These are phyloP conservation scores for Thelephora ganbajun DNA, from an alignment of 768 basidiomycete species.

Conservation along the genomic window DNA sequence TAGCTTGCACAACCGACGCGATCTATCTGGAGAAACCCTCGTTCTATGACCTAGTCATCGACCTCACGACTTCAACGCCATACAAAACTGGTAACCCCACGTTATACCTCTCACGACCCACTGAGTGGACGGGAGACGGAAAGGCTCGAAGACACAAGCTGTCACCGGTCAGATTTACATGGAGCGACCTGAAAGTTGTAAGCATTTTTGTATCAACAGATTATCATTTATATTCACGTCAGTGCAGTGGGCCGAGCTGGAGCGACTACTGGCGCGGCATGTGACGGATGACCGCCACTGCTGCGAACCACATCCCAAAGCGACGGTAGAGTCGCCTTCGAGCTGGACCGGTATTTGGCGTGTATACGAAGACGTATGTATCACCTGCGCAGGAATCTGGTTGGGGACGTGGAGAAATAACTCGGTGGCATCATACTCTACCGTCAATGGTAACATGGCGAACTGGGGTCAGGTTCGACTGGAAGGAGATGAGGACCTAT, in stretches of 20 bases:
- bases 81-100: slow-evolving; percentile 49
- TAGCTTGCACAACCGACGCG: slow-evolving; percentile 78
- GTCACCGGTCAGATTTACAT: slow-evolving; percentile 56
- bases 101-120: slow-evolving; percentile 44
- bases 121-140: slow-evolving; percentile 18
- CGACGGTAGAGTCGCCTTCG: slow-evolving; percentile 18
- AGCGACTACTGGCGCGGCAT: slow-evolving; percentile 50
- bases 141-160: slow-evolving; percentile 38
- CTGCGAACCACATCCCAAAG: slow-evolving; percentile 11
- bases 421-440: slow-evolving; percentile 33
- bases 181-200: slow-evolving; percentile 73
- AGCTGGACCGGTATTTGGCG: slow-evolving; percentile 67
- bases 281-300: slow-evolving; percentile 14
- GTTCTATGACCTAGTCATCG: slow-evolving; percentile 70
- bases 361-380: slow-evolving; percentile 75
- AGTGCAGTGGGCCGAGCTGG: slow-evolving; percentile 62
- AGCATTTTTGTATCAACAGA: slow-evolving; percentile 12
- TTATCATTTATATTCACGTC: neutral
- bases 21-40: slow-evolving; percentile 72
- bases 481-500: slow-evolving; percentile 55
- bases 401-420: slow-evolving; percentile 50
- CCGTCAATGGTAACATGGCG: slow-evolving; percentile 26
- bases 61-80: slow-evolving; percentile 56
- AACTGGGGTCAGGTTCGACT: slow-evolving; percentile 46
- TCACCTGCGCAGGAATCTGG: slow-evolving; percentile 76